A percentile compares a stretch with the other conserved stretches of the same genome.
phyloP scores from a whole-genome alignment of 1,284 basidiomycete species.

The Tilletiaria anomala region DNA sequence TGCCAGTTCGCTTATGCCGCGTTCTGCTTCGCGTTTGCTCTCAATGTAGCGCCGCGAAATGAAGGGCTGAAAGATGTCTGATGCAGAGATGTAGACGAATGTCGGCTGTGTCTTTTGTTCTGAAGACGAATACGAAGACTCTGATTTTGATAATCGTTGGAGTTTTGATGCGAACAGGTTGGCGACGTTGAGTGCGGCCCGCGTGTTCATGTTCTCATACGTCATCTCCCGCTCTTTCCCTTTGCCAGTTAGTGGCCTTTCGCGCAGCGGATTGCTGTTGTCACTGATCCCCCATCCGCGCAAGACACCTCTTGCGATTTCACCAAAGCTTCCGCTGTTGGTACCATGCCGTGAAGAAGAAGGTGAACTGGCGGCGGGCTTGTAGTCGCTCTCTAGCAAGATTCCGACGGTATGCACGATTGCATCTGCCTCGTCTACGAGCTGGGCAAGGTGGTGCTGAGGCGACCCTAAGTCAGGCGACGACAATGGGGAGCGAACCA shows the following conservation, averaged over 20 bases:
- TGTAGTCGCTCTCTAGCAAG: slow-evolving; percentile 72
- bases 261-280: slow-evolving; percentile 33
- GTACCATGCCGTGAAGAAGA: neutral
- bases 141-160: too few relatives aligned
- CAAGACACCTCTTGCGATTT: neutral
- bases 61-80: slow-evolving; percentile 75
- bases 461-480: too few relatives aligned
- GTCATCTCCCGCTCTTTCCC: slow-evolving; percentile 5
- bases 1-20: slow-evolving; percentile 44
- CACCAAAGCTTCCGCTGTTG: neutral
- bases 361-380: slow-evolving; percentile 40
- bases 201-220: slow-evolving; percentile 74
- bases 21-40: slow-evolving; percentile 78
- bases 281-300: slow-evolving; percentile 8
- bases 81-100: slow-evolving; percentile 88
- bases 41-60: slow-evolving; percentile 71
- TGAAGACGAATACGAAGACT: too few relatives aligned
- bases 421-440: slow-evolving; percentile 40
- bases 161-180: neutral
- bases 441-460: neutral
- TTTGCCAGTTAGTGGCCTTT: slow-evolving; percentile 4
- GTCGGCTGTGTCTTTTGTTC: slow-evolving; percentile 34
- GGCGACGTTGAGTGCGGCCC: slow-evolving; percentile 48
- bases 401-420: slow-evolving; percentile 93
- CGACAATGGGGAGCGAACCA: neutral